A percentile compares a stretch with the other conserved stretches of the same genome.
Conservation (phyloP, 352 stramenopile species). For the Pythium rishiriense region DNA sequence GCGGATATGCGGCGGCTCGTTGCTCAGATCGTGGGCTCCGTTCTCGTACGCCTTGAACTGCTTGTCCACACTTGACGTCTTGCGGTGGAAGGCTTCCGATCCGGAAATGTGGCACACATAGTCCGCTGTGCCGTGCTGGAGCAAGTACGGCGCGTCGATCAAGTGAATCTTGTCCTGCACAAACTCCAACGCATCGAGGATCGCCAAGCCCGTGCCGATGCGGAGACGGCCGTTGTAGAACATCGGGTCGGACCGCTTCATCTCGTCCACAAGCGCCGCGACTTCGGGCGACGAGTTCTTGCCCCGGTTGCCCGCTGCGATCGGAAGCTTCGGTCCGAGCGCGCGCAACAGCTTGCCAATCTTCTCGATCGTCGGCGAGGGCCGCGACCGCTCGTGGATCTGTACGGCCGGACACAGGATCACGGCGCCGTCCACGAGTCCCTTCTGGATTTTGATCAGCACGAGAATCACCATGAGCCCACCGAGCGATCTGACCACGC, state of each 20-base stretch:
- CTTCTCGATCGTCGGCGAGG: constrained; percentile 43
- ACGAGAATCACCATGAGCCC: constrained; percentile 65
- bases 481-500: constrained; percentile 74
- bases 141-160: constrained; percentile 74
- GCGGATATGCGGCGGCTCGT: constrained; percentile 65
- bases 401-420: constrained; percentile 71
- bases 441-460: constrained; percentile 43
- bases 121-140: constrained; percentile 74
- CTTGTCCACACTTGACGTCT: constrained; percentile 67
- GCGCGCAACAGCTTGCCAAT: constrained; percentile 55
- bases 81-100: constrained; percentile 54
- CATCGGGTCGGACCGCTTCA: constrained; percentile 61
- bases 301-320: constrained; percentile 55
- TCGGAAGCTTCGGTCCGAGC: constrained; percentile 63
- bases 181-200: constrained; percentile 58
- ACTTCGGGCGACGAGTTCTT: constrained; percentile 68
- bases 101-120: constrained; percentile 68
- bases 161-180: constrained; percentile 57
- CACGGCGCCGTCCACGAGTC: constrained; percentile 66
- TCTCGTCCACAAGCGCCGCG: constrained; percentile 47
- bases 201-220: constrained; percentile 68
- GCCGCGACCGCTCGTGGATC: constrained; percentile 58
- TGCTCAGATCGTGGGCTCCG: constrained; percentile 69
- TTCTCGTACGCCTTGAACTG: constrained; percentile 60
- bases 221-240: constrained; percentile 77